Conservation (phyloP, 208 protist species). For the Borovskyia barvae region DNA sequence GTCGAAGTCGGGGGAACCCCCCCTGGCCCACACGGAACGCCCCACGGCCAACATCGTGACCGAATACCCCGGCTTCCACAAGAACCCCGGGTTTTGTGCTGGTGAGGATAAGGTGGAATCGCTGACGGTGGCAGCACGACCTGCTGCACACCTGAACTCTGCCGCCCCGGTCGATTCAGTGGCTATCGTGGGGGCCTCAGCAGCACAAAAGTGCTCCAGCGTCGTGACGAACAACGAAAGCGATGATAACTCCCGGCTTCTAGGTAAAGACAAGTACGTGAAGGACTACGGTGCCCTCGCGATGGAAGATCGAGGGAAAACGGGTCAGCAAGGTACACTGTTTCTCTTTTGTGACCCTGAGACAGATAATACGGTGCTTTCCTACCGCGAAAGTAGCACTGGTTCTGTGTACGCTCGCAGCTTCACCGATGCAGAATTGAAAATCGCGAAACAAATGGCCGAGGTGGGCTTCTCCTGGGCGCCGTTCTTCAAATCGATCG, state of each 20-base stretch:
- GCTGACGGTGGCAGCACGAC: too few species aligned
- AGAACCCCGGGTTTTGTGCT: too few species aligned
- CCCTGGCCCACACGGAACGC: too few species aligned
- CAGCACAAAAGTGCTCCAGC: too few species aligned
- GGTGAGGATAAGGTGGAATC: too few species aligned
- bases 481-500: conserved; percentile 86
- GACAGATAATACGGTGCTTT: conserved; percentile 59
- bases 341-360: conserved; percentile 62
- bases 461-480: conserved; percentile 64
- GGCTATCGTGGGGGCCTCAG: too few species aligned
- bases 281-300: conserved; percentile 73
- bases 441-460: conserved; percentile 44
- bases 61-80: too few species aligned
- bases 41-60: too few species aligned
- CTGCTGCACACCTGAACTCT: too few species aligned
- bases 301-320: conserved; percentile 55
- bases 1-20: conserved; percentile 1
- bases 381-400: conserved; percentile 50
- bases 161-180: too few species aligned
- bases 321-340: conserved; percentile 33
- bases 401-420: conserved; percentile 54
- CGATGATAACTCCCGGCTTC: too few species aligned
- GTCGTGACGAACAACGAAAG: too few species aligned
- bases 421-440: conserved; percentile 71
- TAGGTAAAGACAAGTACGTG: conserved; percentile 85